Evolutionary conservation across 495 filamentous ascomycete genomes (phyloP).

Genomic region (Penicillium herquei): DNA sequence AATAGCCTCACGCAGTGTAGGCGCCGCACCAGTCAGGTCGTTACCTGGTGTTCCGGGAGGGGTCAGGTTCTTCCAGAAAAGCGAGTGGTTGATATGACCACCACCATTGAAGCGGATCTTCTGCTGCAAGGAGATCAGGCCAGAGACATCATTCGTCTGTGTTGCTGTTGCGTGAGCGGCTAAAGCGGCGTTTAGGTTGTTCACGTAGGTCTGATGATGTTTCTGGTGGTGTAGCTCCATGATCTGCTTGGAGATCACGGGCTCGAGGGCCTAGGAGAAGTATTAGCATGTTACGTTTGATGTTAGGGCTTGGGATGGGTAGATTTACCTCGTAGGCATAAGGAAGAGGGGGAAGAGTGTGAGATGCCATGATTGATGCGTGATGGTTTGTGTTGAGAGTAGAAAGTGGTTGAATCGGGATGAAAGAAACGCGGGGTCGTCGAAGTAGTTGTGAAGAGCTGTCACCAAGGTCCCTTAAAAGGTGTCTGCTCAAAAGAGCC

Average conservation of each 20-base stretch:
- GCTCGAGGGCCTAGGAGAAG: constrained; percentile 72
- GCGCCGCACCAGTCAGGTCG: constrained; percentile 55
- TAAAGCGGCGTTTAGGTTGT: constrained; percentile 55
- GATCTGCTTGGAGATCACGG: constrained; percentile 89
- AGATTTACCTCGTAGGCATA: constrained; percentile 42
- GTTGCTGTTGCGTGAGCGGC: constrained; percentile 50
- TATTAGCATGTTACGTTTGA: no score
- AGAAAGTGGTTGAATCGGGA: not conserved
- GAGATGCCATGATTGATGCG: constrained; percentile 4
- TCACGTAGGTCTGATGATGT: constrained; percentile 68
- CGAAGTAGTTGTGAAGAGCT: not conserved
- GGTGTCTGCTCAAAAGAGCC: constrained; percentile 7
- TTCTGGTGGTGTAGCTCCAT: constrained; percentile 83
- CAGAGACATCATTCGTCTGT: constrained; percentile 43
- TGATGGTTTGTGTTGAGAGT: not conserved
- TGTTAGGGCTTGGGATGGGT: not conserved
- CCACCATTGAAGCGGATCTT: constrained; percentile 94
- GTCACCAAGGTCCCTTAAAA: constrained; percentile 19
- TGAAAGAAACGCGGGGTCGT: not conserved
- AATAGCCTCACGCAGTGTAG: constrained; percentile 59
- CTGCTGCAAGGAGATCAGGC: constrained; percentile 73
- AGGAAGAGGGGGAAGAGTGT: constrained; percentile 42
- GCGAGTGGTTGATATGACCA: constrained; percentile 87
- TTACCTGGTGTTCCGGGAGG: constrained; percentile 64
- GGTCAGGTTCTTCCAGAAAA: constrained; percentile 90